Evolutionary conservation across 225 moss, liverwort and hornwort species (phyloP).

Genomic region (Asterella californica): DNA sequence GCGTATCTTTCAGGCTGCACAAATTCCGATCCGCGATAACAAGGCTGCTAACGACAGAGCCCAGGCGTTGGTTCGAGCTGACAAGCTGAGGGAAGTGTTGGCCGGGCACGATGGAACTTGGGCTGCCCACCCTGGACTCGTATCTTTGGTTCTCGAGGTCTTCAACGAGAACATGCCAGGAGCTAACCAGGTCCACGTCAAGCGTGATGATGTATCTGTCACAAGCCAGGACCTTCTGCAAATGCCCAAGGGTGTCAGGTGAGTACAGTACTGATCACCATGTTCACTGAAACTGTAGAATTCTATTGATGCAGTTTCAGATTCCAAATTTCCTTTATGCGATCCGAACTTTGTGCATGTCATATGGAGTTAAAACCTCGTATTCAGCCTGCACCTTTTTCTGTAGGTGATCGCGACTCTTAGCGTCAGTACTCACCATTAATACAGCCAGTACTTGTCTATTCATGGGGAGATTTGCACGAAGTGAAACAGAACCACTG

Average conservation of each 20-base stretch:
- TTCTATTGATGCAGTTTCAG: no score
- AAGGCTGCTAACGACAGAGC: slow-evolving; percentile 67
- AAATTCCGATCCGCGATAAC: slow-evolving; percentile 72
- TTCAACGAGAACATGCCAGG: slow-evolving; percentile 70
- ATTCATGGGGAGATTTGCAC: no score
- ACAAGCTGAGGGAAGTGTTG: slow-evolving; percentile 69
- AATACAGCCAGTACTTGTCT: no score
- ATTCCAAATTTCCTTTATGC: no score
- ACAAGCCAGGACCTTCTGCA: slow-evolving; percentile 51
- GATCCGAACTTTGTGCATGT: no score
- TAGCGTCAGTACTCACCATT: no score
- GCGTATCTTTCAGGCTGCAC: slow-evolving; percentile 54
- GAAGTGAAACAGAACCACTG: not conserved
- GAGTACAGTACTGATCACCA: no score
- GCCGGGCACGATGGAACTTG: slow-evolving; percentile 84
- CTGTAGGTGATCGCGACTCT: no score
- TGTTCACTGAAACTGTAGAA: no score
- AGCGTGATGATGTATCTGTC: slow-evolving; percentile 63
- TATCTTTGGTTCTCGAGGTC: slow-evolving; percentile 60
- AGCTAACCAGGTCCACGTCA: slow-evolving; percentile 68
- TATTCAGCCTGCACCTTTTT: no score
- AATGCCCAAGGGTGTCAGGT: slow-evolving; percentile 55
- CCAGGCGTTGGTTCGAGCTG: slow-evolving; percentile 51
- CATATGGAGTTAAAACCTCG: no score
- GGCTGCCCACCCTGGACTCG: slow-evolving; percentile 84